Evolutionary conservation across 306 rosid species (phyloP).

Genomic region (Castanospermum australe): DNA sequence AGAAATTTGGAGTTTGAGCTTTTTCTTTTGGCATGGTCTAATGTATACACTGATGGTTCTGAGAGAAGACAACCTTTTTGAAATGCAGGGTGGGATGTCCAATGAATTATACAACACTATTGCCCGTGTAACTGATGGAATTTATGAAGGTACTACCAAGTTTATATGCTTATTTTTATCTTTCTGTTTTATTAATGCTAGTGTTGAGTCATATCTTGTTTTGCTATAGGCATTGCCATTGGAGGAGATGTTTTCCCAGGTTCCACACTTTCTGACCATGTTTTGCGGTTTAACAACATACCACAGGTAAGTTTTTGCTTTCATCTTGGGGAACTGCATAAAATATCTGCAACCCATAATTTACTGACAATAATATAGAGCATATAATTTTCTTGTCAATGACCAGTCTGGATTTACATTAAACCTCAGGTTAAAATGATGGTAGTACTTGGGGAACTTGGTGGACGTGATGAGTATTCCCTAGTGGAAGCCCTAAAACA

Average conservation of each 20-base stretch:
- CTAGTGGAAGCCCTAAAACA: constrained; percentile 94
- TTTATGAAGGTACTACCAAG: constrained; percentile 78
- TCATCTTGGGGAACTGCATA: constrained; percentile 25
- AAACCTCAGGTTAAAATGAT: constrained; percentile 83
- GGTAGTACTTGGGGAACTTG: constrained; percentile 97
- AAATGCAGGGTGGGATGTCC: constrained; percentile 97
- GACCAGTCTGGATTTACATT: constrained; percentile 27
- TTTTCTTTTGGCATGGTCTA: constrained; percentile 9
- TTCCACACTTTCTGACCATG: constrained; percentile 97
- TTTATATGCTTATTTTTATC: constrained; percentile 27
- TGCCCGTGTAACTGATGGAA: constrained; percentile 97
- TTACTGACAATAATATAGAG: background rate
- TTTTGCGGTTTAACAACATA: constrained; percentile 96
- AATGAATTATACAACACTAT: constrained; percentile 87
- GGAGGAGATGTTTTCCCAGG: constrained; percentile 99
- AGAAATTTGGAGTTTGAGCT: constrained; percentile 3
- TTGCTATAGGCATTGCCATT: constrained; percentile 84
- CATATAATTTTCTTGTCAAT: constrained; percentile 5
- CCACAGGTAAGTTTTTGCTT: constrained; percentile 66
- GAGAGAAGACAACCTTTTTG: constrained; percentile 28
- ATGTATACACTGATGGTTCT: constrained; percentile 5
- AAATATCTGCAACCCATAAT: background rate
- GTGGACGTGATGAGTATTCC: constrained; percentile 96
- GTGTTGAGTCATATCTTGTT: constrained; percentile 28
- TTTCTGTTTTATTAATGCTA: background rate